Conservation (phyloP, 2,329 filamentous ascomycete species). For the Fusarium nematophilum region DNA sequence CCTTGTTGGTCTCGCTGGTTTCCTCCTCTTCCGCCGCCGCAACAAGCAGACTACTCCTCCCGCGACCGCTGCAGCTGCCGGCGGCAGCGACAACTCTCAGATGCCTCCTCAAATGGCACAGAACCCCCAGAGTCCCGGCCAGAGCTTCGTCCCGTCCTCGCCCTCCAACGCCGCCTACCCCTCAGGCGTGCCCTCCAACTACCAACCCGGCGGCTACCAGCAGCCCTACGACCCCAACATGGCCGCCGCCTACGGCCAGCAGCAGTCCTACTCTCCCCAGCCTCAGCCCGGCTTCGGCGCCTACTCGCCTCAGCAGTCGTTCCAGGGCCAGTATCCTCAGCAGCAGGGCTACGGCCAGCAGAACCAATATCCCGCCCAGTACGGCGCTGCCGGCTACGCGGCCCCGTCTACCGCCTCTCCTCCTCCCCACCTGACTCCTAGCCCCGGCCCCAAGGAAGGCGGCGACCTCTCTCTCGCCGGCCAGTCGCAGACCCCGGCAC, state of each 20-base stretch:
- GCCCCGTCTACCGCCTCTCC: conserved; percentile 38
- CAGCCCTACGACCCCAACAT: conserved; percentile 43
- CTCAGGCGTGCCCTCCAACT: conserved; percentile 44
- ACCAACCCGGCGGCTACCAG: conserved; percentile 34
- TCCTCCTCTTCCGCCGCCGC: conserved; percentile 55
- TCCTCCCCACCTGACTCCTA: conserved; percentile 46
- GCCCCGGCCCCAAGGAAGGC: conserved; percentile 42
- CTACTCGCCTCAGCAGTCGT: conserved; percentile 28
- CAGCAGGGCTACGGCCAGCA: conserved; percentile 40
- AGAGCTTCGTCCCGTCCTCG: conserved; percentile 36
- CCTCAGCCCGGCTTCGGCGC: conserved; percentile 26
- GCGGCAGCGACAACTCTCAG: conserved; percentile 9
- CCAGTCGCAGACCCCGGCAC: conserved; percentile 20
- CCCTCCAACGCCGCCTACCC: conserved; percentile 41
- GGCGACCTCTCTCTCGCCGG: conserved; percentile 4
- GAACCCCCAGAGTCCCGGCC: conserved; percentile 35
- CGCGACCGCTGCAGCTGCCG: conserved; percentile 21
- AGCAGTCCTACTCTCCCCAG: conserved; percentile 31
- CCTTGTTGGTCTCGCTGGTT: conserved; percentile 53
- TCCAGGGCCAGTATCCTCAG: conserved; percentile 31
- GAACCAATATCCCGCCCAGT: conserved; percentile 37
- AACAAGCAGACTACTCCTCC: conserved; percentile 48
- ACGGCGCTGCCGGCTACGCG: conserved; percentile 35
- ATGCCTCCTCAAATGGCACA: conserved; percentile 36
- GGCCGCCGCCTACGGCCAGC: conserved; percentile 37